A percentile compares a stretch with the other conserved stretches of the same genome.
Conservation (phyloP, 75 land plant species). For the Cryptomeria japonica region DNA sequence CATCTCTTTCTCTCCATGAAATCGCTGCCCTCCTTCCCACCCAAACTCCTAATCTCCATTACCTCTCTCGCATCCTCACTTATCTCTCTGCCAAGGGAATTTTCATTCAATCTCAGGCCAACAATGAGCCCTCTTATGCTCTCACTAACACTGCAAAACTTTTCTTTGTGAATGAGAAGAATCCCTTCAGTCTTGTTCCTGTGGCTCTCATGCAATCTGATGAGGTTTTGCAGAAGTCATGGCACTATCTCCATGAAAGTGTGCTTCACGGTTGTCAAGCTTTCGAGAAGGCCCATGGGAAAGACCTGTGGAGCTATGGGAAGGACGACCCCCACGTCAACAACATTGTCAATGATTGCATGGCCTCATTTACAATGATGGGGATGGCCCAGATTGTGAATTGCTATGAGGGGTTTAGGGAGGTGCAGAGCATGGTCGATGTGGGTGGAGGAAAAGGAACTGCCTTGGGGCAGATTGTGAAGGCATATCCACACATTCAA, state of each 20-base stretch:
- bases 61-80: no score
- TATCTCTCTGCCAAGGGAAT: neutral
- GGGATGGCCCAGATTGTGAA: neutral
- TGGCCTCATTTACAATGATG: neutral
- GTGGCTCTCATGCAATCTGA: neutral
- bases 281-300: constrained; percentile 22
- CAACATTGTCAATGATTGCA: constrained; percentile 22
- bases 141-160: constrained; percentile 16
- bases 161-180: constrained; percentile 16
- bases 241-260: constrained; percentile 17
- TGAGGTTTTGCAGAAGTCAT: neutral
- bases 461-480: constrained; percentile 17
- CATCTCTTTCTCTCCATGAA: neutral
- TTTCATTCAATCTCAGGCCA: neutral
- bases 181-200: neutral
- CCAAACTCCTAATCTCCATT: neutral
- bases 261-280: constrained; percentile 1
- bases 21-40: neutral
- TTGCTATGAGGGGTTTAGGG: constrained; percentile 1
- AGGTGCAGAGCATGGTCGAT: constrained; percentile 15
- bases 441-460: constrained; percentile 27
- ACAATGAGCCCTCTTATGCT: constrained; percentile 25
- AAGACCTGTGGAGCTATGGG: neutral
- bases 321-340: neutral
- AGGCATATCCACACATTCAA: constrained; percentile 22